Percentiles rank a stretch among this genome's conserved stretches.
Conservation (phyloP, 176 grass and related monocot species). For the Hsuehochloa calcarea region DNA sequence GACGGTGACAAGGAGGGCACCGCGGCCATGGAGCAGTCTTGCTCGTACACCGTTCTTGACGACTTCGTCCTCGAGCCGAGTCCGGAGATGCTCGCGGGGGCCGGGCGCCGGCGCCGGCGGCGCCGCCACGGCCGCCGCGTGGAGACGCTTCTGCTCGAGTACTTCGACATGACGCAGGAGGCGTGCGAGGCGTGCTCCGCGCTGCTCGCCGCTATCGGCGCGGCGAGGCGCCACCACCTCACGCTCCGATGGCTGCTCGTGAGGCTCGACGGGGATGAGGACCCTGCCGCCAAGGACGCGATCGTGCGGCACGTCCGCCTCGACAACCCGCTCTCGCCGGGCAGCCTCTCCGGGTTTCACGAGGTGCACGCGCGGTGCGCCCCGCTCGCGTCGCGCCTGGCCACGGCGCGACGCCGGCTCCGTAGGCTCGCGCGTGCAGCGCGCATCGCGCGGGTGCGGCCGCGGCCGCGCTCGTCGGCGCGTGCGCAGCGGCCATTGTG, state of each 20-base stretch:
- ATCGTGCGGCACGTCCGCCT: constrained; percentile 37
- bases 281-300: not conserved
- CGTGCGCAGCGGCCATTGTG: constrained; percentile 36
- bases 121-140: not conserved
- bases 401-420: constrained; percentile 27
- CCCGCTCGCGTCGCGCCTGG: constrained; percentile 42
- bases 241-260: constrained; percentile 48
- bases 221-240: constrained; percentile 49
- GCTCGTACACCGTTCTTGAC: constrained; percentile 32
- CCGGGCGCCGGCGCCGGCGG: not conserved
- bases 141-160: constrained; percentile 52
- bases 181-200: constrained; percentile 61
- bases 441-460: constrained; percentile 32
- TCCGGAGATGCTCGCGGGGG: constrained; percentile 38
- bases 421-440: constrained; percentile 14
- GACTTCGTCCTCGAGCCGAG: constrained; percentile 61
- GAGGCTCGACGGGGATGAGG: constrained; percentile 1
- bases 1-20: not conserved
- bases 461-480: constrained; percentile 20
- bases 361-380: constrained; percentile 40
- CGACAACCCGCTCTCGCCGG: constrained; percentile 61
- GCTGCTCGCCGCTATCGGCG: constrained; percentile 51
- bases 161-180: constrained; percentile 59
- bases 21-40: constrained; percentile 6
- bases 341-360: constrained; percentile 40